Evolutionary conservation across 1,284 basidiomycete genomes (phyloP), one percentile per base, ranked within the genome.

Genomic region (Ustilago crameri): DNA sequence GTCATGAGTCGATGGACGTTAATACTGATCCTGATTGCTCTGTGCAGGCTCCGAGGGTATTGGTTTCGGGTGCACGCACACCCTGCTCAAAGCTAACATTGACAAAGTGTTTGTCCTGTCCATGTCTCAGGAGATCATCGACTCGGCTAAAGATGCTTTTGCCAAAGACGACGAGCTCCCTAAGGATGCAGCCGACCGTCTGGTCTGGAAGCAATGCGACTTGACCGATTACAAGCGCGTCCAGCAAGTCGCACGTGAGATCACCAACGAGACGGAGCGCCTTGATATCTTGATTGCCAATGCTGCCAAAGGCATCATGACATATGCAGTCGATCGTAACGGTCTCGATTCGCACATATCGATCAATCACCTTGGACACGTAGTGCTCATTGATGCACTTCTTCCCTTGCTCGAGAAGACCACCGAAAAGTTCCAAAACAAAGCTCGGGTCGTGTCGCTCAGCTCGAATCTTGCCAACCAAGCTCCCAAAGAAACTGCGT

Each of bases 281-380:
- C 41, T 64, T 17, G 61, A 64, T 34, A 64, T 57, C 37, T 18
- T 64, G 18, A 64, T 64, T 23, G 61, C 61, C 10, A 64, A 64
- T 12, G 61, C 61, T 17, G 61, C 45, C 27, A 64, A 64, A 42
- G 61, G 61, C 18, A 57, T 64, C 53, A 64, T 64, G 61, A 45
- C 50, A 15, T 34, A 56, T 42, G 49, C 61, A 8, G 44, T 53
- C 24, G 61, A 64, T n/a, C 50, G 53, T 10, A 15, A 64, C n/a
- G 61, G 61, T 23, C 40, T 64, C 50, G 61, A 64, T n/a, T 57
- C 61, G 32, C 61, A 64, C 46, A 64, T 64, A 50, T 64, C 61
- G 3, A 64, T 57, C 54, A 64, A 64, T 38, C 54, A 64, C 24
- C 54, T 64, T 14, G 50, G 61, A 14, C 53, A 64, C 23, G 61